Conservation (phyloP, 2,329 filamentous ascomycete genomes). For the Trichoderma sp. region DNA sequence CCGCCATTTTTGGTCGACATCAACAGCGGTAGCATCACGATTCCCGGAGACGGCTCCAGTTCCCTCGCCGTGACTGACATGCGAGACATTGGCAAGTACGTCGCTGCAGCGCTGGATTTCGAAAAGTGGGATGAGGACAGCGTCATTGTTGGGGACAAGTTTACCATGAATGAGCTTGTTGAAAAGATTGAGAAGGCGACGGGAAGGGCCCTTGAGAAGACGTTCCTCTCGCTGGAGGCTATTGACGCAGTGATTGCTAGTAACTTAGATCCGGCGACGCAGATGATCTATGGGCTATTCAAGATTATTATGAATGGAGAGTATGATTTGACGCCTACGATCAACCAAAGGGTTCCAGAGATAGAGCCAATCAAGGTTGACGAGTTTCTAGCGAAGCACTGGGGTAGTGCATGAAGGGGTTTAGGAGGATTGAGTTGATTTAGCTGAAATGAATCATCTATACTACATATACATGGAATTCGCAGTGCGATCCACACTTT, state of each 20-base stretch:
- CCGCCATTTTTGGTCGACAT: neutral
- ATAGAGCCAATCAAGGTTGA: neutral
- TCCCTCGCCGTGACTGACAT: neutral
- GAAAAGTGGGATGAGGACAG: slow-evolving; percentile 5
- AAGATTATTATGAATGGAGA: neutral
- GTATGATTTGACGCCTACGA: neutral
- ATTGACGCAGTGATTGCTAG: neutral
- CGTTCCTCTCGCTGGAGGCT: neutral
- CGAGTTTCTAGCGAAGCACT: slow-evolving; percentile 3
- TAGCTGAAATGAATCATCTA: neutral
- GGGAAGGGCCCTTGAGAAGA: neutral
- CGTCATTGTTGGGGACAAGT: neutral
- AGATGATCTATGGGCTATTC: neutral
- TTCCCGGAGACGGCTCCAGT: neutral
- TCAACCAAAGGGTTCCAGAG: neutral
- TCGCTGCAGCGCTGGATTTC: slow-evolving; percentile 12
- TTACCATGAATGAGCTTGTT: neutral
- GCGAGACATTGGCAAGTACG: slow-evolving; percentile 11
- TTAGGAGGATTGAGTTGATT: neutral
- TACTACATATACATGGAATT: neutral
- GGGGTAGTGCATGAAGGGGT: neutral
- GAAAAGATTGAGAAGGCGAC: neutral
- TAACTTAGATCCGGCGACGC: neutral
- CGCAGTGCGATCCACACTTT: neutral
- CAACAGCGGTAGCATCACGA: neutral